These are phyloP conservation scores for Yamadazyma kanchanaburiensis DNA, from an alignment of 1,139 yeast species.

Conservation along the genomic window DNA sequence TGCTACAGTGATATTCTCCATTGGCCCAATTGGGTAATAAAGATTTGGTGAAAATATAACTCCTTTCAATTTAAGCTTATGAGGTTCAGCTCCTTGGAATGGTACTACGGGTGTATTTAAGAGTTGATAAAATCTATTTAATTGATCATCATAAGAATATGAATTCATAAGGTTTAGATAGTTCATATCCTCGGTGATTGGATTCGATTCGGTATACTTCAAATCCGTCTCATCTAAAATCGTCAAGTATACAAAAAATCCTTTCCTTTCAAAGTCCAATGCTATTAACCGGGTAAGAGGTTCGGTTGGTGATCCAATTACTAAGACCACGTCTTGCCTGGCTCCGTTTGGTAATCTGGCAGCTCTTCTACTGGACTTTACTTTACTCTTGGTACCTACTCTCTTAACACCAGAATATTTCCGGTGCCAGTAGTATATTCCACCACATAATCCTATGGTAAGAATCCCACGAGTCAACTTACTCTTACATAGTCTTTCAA, in stretches of 20 bases:
- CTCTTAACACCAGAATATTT: neutral
- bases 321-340: slow-evolving; percentile 66
- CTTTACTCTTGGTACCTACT: slow-evolving; percentile 4
- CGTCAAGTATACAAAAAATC: slow-evolving; percentile 77
- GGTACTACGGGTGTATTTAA: slow-evolving; percentile 38
- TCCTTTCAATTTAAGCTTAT: slow-evolving; percentile 50
- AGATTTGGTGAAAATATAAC: slow-evolving; percentile 63
- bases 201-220: slow-evolving; percentile 54
- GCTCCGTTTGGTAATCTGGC: slow-evolving; percentile 65
- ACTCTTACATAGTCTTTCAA: slow-evolving; percentile 1
- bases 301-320: slow-evolving; percentile 77
- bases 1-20: slow-evolving; percentile 51
- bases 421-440: slow-evolving; percentile 13
- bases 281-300: slow-evolving; percentile 70
- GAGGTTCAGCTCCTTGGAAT: slow-evolving; percentile 53
- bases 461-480: too few species aligned
- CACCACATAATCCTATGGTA: slow-evolving; percentile 32
- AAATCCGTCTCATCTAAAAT: slow-evolving; percentile 64
- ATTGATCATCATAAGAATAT: slow-evolving; percentile 27
- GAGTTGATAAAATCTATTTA: slow-evolving; percentile 38
- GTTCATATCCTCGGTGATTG: slow-evolving; percentile 51
- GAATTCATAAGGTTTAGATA: slow-evolving; percentile 33
- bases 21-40: slow-evolving; percentile 66
- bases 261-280: slow-evolving; percentile 70
- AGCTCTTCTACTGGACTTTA: slow-evolving; percentile 49